Conservation (phyloP, 495 filamentous ascomycete species). For the Melanomma pulvis-pyrius region DNA sequence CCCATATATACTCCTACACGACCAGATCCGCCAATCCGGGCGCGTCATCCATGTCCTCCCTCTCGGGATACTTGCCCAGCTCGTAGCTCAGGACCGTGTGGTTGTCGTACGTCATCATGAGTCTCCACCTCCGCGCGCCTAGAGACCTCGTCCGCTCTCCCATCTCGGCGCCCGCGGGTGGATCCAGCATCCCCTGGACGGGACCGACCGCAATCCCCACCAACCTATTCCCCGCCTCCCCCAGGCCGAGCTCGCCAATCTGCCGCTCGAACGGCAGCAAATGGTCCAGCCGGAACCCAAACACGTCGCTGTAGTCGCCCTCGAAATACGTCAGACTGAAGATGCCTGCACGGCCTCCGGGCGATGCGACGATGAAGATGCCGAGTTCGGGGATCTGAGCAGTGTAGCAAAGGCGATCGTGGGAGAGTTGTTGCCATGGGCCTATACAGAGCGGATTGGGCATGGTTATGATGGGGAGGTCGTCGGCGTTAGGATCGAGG, state of each 20-base stretch:
- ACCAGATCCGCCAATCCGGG: conserved; percentile 34
- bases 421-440: conserved; percentile 21
- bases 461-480: conserved; percentile 13
- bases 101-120: conserved; percentile 77
- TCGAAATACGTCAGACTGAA: conserved; percentile 64
- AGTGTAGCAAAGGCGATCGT: conserved; percentile 76
- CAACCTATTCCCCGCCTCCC: conserved; percentile 43
- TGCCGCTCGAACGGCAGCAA: conserved; percentile 48
- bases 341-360: conserved; percentile 74
- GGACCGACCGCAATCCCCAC: conserved; percentile 63
- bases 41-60: not conserved
- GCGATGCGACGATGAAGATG: conserved; percentile 71
- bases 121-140: conserved; percentile 57
- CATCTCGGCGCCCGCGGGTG: conserved; percentile 26
- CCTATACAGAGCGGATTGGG: conserved; percentile 21
- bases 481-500: not conserved
- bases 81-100: conserved; percentile 83
- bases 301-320: conserved; percentile 40
- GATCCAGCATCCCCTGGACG: conserved; percentile 57
- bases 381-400: conserved; percentile 76
- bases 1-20: conserved; percentile 15
- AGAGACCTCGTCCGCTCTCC: conserved; percentile 33
- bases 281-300: conserved; percentile 56
- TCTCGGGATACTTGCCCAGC: conserved; percentile 46
- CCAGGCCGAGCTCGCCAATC: conserved; percentile 45